phyloP scores from a whole-genome alignment of 2,329 filamentous ascomycete genomes.

The Beauveria pseudobassiana region DNA sequence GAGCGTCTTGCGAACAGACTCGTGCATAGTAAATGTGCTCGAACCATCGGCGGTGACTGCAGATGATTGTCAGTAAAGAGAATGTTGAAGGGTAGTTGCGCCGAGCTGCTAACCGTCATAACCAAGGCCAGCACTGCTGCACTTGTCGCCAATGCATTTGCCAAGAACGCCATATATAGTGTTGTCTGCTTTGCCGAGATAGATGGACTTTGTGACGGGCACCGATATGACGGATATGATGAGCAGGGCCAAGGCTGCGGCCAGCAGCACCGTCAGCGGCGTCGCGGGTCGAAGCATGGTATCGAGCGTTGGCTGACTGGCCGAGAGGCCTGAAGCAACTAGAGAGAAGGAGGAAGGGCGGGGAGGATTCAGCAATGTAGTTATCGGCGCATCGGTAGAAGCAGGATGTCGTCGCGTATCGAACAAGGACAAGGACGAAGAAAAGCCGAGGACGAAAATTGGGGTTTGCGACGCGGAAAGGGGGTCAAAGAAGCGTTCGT shows the following conservation, averaged over 20 bases:
- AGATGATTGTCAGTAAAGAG: background rate
- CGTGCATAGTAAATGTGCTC: conserved; percentile 48
- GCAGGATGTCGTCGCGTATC: background rate
- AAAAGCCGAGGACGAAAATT: background rate
- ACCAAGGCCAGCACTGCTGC: conserved; percentile 70
- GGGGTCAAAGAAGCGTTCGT: background rate
- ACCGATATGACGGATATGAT: conserved; percentile 85
- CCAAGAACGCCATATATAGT: conserved; percentile 90
- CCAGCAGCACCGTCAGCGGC: conserved; percentile 77
- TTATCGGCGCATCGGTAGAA: conserved; percentile 4
- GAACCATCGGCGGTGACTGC: conserved; percentile 19
- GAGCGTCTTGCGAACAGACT: conserved; percentile 52
- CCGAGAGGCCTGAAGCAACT: conserved; percentile 5
- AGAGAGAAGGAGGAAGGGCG: background rate
- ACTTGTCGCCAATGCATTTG: conserved; percentile 61
- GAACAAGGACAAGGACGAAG: background rate
- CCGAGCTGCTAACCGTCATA: conserved; percentile 59
- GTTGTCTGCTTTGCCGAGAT: conserved; percentile 68
- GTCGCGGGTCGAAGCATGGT: conserved; percentile 88
- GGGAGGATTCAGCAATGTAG: background rate
- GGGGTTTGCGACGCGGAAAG: background rate
- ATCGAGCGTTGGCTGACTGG: conserved; percentile 20
- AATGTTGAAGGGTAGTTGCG: conserved; percentile 33
- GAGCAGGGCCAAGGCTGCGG: conserved; percentile 76
- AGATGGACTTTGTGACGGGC: conserved; percentile 78